These are phyloP conservation scores for Aspergillus mulundensis DNA, from an alignment of 495 filamentous ascomycete genomes.

Conservation along the genomic window DNA sequence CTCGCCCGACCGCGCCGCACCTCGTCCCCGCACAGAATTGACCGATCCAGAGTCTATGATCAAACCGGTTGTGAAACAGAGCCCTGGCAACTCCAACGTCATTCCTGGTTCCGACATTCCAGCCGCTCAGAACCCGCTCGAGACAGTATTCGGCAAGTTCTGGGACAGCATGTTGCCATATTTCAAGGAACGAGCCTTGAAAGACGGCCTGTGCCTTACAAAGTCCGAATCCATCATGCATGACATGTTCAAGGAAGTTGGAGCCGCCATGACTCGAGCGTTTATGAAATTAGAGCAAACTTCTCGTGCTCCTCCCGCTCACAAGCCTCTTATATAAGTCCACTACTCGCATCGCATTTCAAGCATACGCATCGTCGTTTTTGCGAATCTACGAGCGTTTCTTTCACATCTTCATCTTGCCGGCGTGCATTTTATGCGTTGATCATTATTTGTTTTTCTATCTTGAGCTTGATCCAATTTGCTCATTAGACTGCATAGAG, in stretches of 20 bases:
- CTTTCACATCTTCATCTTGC: not conserved
- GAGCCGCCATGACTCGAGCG: conserved; percentile 15
- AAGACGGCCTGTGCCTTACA: conserved; percentile 1
- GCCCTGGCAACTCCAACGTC: not conserved
- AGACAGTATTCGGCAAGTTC: conserved; percentile 13
- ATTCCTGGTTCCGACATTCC: not conserved
- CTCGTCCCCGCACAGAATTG: conserved; percentile 11
- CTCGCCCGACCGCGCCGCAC: conserved; percentile 8
- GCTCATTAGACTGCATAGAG: conserved; percentile 4
- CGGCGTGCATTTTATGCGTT: not conserved
- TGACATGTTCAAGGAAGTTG: conserved; percentile 22
- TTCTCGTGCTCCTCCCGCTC: not conserved
- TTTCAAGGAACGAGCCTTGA: conserved; percentile 11
- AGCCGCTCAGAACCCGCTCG: conserved; percentile 7
- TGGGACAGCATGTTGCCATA: conserved; percentile 16
- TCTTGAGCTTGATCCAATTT: not conserved
- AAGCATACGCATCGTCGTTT: not conserved
- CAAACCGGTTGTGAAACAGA: not conserved
- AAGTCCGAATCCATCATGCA: conserved; percentile 20
- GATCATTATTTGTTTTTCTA: not conserved
- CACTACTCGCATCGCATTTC: not conserved
- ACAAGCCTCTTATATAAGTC: not conserved
- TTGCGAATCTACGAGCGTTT: not conserved
- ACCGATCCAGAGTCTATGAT: not conserved
- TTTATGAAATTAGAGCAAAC: conserved; percentile 15